Evolutionary conservation across 1,139 yeast species (phyloP).

Genomic region (Geotrichum cucujoidarum): DNA sequence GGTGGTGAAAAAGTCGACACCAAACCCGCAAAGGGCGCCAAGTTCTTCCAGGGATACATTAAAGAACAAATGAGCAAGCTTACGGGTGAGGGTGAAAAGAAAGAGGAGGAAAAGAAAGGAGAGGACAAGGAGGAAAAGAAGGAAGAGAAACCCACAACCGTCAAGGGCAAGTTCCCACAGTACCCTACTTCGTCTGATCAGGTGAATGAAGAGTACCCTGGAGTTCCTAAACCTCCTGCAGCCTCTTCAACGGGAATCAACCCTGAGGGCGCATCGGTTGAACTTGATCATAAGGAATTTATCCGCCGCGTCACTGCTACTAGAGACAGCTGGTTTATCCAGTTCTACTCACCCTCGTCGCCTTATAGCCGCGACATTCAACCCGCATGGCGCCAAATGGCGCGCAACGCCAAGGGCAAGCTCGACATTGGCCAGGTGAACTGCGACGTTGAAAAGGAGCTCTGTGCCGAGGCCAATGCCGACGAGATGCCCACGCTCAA

Average conservation of each 20-base stretch:
- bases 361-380: slow-evolving; percentile 38
- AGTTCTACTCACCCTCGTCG: slow-evolving; percentile 40
- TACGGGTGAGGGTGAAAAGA: background rate
- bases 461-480: slow-evolving; percentile 36
- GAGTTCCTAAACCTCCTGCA: background rate
- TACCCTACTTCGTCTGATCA: slow-evolving; percentile 10
- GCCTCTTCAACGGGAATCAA: slow-evolving; percentile 9
- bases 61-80: background rate
- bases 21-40: background rate
- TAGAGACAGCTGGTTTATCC: slow-evolving; percentile 39
- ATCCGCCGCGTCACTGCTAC: slow-evolving; percentile 26
- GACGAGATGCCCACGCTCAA: slow-evolving; percentile 32
- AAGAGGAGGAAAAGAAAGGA: background rate
- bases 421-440: slow-evolving; percentile 42
- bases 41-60: slow-evolving; percentile 10
- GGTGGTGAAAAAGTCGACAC: slow-evolving; percentile 33
- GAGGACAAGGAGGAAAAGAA: slow-evolving; percentile 1
- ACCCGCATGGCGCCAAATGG: slow-evolving; percentile 40
- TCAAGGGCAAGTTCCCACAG: slow-evolving; percentile 12
- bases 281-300: slow-evolving; percentile 25
- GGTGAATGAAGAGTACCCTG: slow-evolving; percentile 15
- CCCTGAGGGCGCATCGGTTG: slow-evolving; percentile 27
- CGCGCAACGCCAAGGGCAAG: slow-evolving; percentile 32
- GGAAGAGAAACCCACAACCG: background rate
- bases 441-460: slow-evolving; percentile 35